Conservation (phyloP, 1,284 basidiomycete genomes). For the Cryptococcus sp. region DNA sequence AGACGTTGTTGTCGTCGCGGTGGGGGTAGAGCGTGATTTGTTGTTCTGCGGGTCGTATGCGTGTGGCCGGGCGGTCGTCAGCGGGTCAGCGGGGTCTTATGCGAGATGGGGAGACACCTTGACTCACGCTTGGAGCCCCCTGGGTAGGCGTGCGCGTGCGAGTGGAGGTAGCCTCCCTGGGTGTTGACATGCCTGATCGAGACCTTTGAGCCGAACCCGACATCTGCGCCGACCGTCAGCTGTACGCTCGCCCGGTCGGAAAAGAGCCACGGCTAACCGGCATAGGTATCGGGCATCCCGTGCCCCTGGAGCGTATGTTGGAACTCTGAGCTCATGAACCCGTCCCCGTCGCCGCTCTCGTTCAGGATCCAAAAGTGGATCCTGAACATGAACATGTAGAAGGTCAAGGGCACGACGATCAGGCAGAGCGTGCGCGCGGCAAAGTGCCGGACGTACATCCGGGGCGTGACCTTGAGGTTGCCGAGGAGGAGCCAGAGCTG, state of each 20-base stretch:
- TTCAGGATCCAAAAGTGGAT: slow-evolving; percentile 88
- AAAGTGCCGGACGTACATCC: slow-evolving; percentile 78
- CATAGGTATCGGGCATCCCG: slow-evolving; percentile 87
- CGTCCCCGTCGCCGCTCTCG: slow-evolving; percentile 91
- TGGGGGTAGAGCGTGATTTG: slow-evolving; percentile 98
- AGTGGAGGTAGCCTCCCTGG: slow-evolving; percentile 96
- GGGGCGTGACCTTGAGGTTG: slow-evolving; percentile 74
- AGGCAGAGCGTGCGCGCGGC: slow-evolving; percentile 82
- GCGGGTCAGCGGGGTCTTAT: background rate
- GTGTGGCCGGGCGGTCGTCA: background rate
- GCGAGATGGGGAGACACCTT: background rate
- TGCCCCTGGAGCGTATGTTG: slow-evolving; percentile 92
- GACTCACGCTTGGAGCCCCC: slow-evolving; percentile 72
- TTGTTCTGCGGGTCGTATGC: slow-evolving; percentile 63
- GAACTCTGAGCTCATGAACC: slow-evolving; percentile 98
- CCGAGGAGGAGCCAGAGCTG: slow-evolving; percentile 92
- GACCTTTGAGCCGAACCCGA: slow-evolving; percentile 79
- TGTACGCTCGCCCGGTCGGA: background rate
- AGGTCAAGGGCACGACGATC: slow-evolving; percentile 74
- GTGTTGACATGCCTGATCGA: slow-evolving; percentile 89
- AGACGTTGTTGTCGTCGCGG: slow-evolving; percentile 86
- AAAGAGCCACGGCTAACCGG: slow-evolving; percentile 59
- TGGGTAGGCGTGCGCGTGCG: slow-evolving; percentile 85
- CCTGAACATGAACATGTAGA: slow-evolving; percentile 95
- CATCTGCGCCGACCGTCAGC: slow-evolving; percentile 55